Evolutionary conservation across 202 grass and related monocot species (phyloP).

Genomic region (Dendrocalamus latiflorus): DNA sequence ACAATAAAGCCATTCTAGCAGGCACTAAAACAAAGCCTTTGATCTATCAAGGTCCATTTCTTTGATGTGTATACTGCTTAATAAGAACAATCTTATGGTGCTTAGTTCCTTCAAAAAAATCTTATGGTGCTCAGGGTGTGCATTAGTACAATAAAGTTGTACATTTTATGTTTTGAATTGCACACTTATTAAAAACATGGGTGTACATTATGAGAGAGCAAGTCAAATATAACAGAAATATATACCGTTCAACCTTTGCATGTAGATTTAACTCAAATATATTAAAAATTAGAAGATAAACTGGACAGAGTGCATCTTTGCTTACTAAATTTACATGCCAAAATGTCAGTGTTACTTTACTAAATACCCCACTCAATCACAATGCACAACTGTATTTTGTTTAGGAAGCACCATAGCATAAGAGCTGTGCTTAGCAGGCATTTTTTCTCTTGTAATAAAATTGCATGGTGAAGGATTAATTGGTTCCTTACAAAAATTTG

Average conservation of each 20-base stretch:
- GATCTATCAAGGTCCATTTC: background rate
- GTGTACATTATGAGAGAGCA: background rate
- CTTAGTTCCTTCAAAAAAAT: background rate
- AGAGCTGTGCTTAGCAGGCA: background rate
- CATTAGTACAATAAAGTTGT: background rate
- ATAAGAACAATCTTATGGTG: background rate
- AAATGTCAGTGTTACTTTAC: background rate
- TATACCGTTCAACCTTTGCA: background rate
- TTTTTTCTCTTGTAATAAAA: background rate
- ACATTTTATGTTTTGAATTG: background rate
- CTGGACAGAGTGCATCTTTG: background rate
- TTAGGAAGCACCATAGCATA: background rate
- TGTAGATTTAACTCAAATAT: background rate
- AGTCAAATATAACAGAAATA: background rate
- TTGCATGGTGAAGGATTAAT: background rate
- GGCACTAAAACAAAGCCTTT: background rate
- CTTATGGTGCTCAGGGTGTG: background rate
- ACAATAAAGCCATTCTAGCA: background rate
- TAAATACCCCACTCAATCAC: background rate
- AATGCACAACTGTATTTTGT: background rate
- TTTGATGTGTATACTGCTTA: background rate
- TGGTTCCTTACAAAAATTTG: background rate
- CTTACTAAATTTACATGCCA: background rate
- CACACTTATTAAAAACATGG: background rate
- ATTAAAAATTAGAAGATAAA: background rate